These are phyloP conservation scores for Geranium incanum DNA, from an alignment of 441 rosid species.

Conservation along the genomic window DNA sequence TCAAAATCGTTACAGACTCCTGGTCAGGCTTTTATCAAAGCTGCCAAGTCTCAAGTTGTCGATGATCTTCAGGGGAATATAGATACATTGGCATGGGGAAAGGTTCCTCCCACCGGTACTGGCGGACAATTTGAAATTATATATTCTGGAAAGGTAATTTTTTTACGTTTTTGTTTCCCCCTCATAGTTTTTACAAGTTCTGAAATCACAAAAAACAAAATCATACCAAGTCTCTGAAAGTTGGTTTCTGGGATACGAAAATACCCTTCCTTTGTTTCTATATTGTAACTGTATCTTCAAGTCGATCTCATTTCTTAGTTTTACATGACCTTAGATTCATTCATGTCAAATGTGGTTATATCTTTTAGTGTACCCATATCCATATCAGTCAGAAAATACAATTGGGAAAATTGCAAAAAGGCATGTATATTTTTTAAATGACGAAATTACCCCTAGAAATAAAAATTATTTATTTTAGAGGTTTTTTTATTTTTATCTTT, in stretches of 20 bases:
- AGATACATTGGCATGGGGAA: constrained; percentile 91
- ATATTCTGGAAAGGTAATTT: constrained; percentile 52
- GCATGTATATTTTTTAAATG: too few species aligned
- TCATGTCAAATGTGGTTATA: too few species aligned
- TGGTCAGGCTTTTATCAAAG: constrained; percentile 69
- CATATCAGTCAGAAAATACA: too few species aligned
- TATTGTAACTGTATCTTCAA: not conserved
- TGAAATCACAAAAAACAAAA: too few species aligned
- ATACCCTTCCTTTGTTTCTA: not conserved
- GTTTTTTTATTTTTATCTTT: too few species aligned
- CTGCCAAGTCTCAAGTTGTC: constrained; percentile 65
- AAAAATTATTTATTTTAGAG: too few species aligned
- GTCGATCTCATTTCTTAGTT: not conserved
- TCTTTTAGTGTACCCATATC: too few species aligned
- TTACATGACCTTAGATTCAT: not conserved
- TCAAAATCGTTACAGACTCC: constrained; percentile 58
- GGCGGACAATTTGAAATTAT: constrained; percentile 73
- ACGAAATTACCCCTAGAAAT: too few species aligned
- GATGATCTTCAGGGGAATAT: constrained; percentile 77
- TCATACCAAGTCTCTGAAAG: not conserved
- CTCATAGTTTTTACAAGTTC: too few species aligned
- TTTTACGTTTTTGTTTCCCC: not conserved
- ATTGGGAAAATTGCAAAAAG: too few species aligned
- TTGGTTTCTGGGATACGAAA: not conserved
- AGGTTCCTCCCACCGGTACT: constrained; percentile 61